Evolutionary conservation across 179 eudicot genomes (phyloP), one percentile per base, ranked within the genome.

Genomic region (Nepenthes alata): DNA sequence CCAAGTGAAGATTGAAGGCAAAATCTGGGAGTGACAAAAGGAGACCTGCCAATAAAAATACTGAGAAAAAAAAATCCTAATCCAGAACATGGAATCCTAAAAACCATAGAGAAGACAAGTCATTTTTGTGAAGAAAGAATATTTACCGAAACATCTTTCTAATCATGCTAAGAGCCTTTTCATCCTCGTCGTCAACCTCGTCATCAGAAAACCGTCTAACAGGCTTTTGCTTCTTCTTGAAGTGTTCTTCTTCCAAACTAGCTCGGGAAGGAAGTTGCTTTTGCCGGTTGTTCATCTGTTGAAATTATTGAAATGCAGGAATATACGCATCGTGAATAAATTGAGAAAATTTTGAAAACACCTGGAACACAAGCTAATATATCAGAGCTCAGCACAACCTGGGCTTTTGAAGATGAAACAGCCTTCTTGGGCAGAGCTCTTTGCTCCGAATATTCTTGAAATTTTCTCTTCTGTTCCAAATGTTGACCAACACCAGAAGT

Each of bases 61-160:
- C 52, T 49, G 3, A 5, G n/a, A 49, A 2, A 7, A 3, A 3
- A 25, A 25, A 25, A 25, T 25, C 25, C 0, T 25, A 25, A 25
- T 25, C 25, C 25, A 25, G 25, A 25, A 25, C 25, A 25, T 25
- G 25, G 25, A 25, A 25, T 25, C 25, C 25, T 25, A 25, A 25
- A 25, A 25, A 3, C 37, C n/a, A 54, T 2, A 55, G 5, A 1
- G 9, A 66, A 14, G n/a, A 5, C 54, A 51, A 38, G 49, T 35
- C 6, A 58, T 38, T 37, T 37, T 11, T 11, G 39, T 44, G 11
- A 12, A 47, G 57, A 59, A 59, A 47, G 57, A 59, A 59, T 62
- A 4, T 2, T 39, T 83, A 90, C 97, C 82, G 60, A 52, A 84
- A 79, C 77, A 91, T 70, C 4, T 59, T 53, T 66, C 82, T 73